A percentile compares a stretch with the other conserved stretches of the same genome.
phyloP scores from a whole-genome alignment of 202 grass and related monocot species.

The Alloteropsis angusta region DNA sequence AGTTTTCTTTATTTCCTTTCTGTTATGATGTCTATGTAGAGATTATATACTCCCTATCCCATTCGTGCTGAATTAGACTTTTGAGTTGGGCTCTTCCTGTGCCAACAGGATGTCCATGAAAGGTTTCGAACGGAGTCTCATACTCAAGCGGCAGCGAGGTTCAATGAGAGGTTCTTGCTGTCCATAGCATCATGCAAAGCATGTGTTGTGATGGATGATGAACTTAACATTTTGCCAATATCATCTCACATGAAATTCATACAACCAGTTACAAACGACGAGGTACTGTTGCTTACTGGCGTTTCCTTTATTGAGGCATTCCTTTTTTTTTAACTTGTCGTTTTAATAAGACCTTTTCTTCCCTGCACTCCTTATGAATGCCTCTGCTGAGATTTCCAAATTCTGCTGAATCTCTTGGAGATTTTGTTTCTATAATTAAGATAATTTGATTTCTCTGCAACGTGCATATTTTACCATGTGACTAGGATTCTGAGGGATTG shows the following conservation, averaged over 20 bases:
- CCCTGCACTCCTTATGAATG: not conserved
- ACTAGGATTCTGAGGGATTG: constrained; percentile 78
- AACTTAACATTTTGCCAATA: constrained; percentile 92
- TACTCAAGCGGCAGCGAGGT: constrained; percentile 50
- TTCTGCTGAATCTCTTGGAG: not conserved
- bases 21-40: not conserved
- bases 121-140: constrained; percentile 97
- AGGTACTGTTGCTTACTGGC: constrained; percentile 39
- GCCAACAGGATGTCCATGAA: constrained; percentile 79
- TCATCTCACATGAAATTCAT: constrained; percentile 81
- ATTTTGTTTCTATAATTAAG: not conserved
- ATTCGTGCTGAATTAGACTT: not conserved
- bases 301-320: not conserved
- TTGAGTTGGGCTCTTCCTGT: constrained; percentile 1
- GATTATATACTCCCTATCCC: not conserved
- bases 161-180: constrained; percentile 91
- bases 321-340: not conserved
- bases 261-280: constrained; percentile 49
- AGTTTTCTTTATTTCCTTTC: not conserved
- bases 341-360: not conserved
- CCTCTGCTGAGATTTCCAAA: not conserved
- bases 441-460: constrained; percentile 2
- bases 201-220: constrained; percentile 94
- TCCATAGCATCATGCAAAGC: constrained; percentile 85
- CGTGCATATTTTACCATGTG: constrained; percentile 1